Percentiles rank a stretch among this genome's conserved stretches.
These are phyloP conservation scores for Seminavis robusta DNA, from an alignment of 108 stramenopile species.

Conservation along the genomic window DNA sequence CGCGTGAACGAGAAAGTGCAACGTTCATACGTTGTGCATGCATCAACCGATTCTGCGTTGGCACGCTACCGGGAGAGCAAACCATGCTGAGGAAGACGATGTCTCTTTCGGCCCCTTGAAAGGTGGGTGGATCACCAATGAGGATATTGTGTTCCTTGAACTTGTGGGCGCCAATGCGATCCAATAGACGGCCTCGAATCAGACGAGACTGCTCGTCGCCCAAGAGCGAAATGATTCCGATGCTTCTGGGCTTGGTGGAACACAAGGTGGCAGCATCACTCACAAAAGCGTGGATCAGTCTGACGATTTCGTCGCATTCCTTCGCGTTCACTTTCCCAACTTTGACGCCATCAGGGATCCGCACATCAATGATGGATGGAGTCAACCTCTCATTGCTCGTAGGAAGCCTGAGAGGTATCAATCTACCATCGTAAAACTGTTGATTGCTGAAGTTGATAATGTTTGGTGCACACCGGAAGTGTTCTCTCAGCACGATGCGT, in stretches of 20 bases:
- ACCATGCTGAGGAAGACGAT: conserved; percentile 62
- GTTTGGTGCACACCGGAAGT: conserved; percentile 60
- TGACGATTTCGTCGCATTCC: conserved; percentile 49
- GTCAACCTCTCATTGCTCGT: conserved; percentile 29
- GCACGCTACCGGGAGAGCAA: conserved; percentile 41
- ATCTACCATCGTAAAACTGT: conserved; percentile 40
- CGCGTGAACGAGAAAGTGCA: conserved; percentile 50
- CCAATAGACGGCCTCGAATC: conserved; percentile 51
- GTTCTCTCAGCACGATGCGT: conserved; percentile 54
- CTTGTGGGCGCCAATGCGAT: conserved; percentile 41
- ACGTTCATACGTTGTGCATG: conserved; percentile 58
- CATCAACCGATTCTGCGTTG: conserved; percentile 51
- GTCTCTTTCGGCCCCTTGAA: conserved; percentile 64
- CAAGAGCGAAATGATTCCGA: conserved; percentile 58
- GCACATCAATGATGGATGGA: conserved; percentile 51
- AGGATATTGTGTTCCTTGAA: conserved; percentile 43
- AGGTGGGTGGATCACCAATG: conserved; percentile 53
- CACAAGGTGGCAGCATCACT: too few species aligned
- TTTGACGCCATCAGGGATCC: conserved; percentile 32
- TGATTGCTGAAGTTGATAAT: conserved; percentile 54
- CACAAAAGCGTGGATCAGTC: conserved; percentile 24
- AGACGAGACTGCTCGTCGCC: conserved; percentile 60
- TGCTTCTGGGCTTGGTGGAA: conserved; percentile 18
- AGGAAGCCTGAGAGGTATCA: conserved; percentile 54
- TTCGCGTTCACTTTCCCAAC: conserved; percentile 49